These are phyloP conservation scores for Gynandropsis gynandra DNA, from an alignment of 345 rosid species.

Conservation along the genomic window DNA sequence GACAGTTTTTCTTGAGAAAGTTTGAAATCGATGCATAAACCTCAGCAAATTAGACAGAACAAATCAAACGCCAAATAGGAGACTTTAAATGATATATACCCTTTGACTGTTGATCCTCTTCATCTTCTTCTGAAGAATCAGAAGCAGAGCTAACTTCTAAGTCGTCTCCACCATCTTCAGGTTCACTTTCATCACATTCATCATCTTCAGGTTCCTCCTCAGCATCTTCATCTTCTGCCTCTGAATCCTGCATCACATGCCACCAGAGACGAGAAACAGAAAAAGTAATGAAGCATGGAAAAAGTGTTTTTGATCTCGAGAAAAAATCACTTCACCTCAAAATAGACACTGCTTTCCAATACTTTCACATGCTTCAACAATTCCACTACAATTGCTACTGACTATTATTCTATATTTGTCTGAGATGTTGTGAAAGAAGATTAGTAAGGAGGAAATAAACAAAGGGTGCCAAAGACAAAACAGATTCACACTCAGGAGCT, in stretches of 20 bases:
- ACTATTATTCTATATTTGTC: not conserved
- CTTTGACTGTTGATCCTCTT: slow-evolving; percentile 33
- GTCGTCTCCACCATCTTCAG: slow-evolving; percentile 23
- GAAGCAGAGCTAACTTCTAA: slow-evolving; percentile 37
- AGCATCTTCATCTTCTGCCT: slow-evolving; percentile 37
- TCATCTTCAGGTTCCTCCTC: slow-evolving; percentile 19
- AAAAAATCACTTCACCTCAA: slow-evolving; percentile 5
- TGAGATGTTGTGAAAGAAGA: slow-evolving; percentile 8
- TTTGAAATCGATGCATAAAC: not conserved
- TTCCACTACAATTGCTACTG: slow-evolving; percentile 6
- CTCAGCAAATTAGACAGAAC: not conserved
- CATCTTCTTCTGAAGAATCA: slow-evolving; percentile 37
- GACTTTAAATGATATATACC: slow-evolving; percentile 32
- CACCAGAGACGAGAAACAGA: slow-evolving; percentile 6
- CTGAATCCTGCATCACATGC: slow-evolving; percentile 38
- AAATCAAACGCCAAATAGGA: not conserved
- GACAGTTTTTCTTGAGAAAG: slow-evolving; percentile 6
- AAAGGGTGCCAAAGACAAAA: not conserved
- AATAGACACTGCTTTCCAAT: slow-evolving; percentile 7
- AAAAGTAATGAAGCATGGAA: not conserved
- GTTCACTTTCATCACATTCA: slow-evolving; percentile 9
- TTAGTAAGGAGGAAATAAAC: slow-evolving; percentile 3
- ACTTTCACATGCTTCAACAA: not conserved
- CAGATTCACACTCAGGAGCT: slow-evolving; percentile 2
- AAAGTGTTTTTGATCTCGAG: not conserved